phyloP scores from a whole-genome alignment of 129 eudicot genomes.

The Helichrysum umbraculigerum region DNA sequence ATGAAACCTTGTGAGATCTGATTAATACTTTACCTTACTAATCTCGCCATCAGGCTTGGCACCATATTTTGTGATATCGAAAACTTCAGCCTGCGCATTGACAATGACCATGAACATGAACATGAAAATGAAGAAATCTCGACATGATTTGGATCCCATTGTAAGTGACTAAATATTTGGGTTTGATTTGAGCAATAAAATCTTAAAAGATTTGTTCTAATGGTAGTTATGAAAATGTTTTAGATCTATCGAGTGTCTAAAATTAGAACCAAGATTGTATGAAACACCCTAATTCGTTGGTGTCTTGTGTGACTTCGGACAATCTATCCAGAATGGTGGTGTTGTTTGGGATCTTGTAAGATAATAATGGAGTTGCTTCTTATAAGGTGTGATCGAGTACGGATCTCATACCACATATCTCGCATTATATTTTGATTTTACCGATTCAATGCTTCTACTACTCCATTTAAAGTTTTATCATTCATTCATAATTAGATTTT shows the following conservation, averaged over 20 bases:
- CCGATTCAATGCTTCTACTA: too few species aligned
- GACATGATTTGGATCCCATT: slow-evolving; percentile 27
- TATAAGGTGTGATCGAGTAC: background rate
- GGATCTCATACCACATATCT: background rate
- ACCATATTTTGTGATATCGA: slow-evolving; percentile 30
- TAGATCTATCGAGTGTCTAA: slow-evolving; percentile 14
- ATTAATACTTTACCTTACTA: slow-evolving; percentile 19
- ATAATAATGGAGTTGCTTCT: background rate
- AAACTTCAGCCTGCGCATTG: slow-evolving; percentile 19
- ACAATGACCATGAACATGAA: background rate
- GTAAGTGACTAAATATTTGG: slow-evolving; percentile 9
- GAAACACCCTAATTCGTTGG: slow-evolving; percentile 23
- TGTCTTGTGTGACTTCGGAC: slow-evolving; percentile 9
- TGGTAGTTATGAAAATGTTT: slow-evolving; percentile 14
- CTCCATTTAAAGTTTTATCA: too few species aligned
- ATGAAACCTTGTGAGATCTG: background rate
- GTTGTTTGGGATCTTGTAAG: background rate
- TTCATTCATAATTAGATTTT: too few species aligned
- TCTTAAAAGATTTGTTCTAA: background rate
- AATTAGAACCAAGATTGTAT: slow-evolving; percentile 24
- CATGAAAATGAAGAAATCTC: background rate
- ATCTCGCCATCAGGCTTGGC: slow-evolving; percentile 35
- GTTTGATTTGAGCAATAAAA: background rate
- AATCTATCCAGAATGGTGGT: background rate
- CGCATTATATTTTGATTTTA: background rate